Evolutionary conservation across 208 protist species (phyloP).

Genomic region (Acanthamoeba lenticulata): DNA sequence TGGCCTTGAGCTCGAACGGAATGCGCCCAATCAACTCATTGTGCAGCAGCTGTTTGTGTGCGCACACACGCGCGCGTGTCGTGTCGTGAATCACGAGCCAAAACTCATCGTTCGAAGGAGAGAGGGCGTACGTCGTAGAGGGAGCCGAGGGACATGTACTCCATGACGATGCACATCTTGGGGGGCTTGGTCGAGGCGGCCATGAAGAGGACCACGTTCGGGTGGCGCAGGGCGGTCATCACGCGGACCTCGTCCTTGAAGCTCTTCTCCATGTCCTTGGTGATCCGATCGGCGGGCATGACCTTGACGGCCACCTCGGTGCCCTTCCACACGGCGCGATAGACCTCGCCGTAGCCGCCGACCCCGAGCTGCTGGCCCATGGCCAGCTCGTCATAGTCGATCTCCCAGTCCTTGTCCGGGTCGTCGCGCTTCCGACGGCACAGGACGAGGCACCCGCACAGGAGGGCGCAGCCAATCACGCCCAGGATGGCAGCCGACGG

Average conservation of each 20-base stretch:
- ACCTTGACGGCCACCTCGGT: slow-evolving; percentile 60
- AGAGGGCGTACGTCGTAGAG: background rate
- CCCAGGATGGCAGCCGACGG: background rate
- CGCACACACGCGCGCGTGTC: too few relatives aligned
- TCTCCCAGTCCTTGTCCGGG: background rate
- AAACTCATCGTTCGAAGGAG: background rate
- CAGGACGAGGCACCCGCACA: background rate
- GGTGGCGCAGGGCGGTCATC: slow-evolving; percentile 75
- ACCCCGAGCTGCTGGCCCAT: slow-evolving; percentile 4
- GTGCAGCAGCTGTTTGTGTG: slow-evolving; percentile 17
- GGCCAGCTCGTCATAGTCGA: background rate
- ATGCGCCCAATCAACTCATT: slow-evolving; percentile 14
- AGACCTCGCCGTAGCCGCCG: background rate
- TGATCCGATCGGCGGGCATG: background rate
- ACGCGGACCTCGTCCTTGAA: slow-evolving; percentile 69
- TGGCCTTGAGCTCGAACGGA: slow-evolving; percentile 43
- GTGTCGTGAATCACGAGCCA: background rate
- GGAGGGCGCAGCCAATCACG: background rate
- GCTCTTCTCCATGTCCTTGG: slow-evolving; percentile 18
- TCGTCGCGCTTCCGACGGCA: background rate
- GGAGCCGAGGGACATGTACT: slow-evolving; percentile 34
- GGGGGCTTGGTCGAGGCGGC: slow-evolving; percentile 70
- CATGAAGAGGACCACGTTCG: slow-evolving; percentile 83
- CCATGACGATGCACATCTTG: slow-evolving; percentile 67
- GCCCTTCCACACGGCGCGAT: background rate